Percentiles rank a stretch among this genome's conserved stretches.
phyloP scores from a whole-genome alignment of 805 yeast species.

The Suhomyces sp. region DNA sequence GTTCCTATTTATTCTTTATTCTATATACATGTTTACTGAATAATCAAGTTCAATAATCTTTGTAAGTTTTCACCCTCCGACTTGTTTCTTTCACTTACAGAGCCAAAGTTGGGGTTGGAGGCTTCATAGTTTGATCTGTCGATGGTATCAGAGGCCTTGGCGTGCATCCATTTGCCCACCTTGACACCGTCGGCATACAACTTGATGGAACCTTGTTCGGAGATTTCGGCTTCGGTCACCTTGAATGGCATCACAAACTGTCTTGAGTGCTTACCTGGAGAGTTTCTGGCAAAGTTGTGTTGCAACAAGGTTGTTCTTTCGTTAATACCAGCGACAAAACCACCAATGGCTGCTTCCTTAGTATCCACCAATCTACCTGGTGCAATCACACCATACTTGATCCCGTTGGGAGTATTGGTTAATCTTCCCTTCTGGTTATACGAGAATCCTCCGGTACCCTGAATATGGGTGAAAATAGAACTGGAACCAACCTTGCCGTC shows the following conservation, averaged over 20 bases:
- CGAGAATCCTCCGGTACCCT: slow-evolving; percentile 77
- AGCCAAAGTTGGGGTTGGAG: slow-evolving; percentile 30
- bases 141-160: slow-evolving; percentile 19
- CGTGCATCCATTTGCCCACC: slow-evolving; percentile 40
- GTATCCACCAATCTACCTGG: slow-evolving; percentile 66
- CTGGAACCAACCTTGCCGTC: slow-evolving; percentile 11
- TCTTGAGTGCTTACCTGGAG: slow-evolving; percentile 41
- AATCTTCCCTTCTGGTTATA: slow-evolving; percentile 69
- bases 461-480: slow-evolving; percentile 24
- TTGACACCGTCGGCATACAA: slow-evolving; percentile 40
- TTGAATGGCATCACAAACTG: slow-evolving; percentile 45
- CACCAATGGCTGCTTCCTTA: slow-evolving; percentile 59
- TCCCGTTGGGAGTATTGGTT: slow-evolving; percentile 68
- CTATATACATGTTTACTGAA: slow-evolving; percentile 8
- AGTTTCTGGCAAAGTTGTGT: slow-evolving; percentile 30
- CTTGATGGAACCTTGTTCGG: slow-evolving; percentile 37
- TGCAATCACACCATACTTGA: slow-evolving; percentile 49
- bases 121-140: slow-evolving; percentile 27
- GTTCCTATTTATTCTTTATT: neutral
- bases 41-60: slow-evolving; percentile 25
- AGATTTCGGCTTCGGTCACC: slow-evolving; percentile 35
- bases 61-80: slow-evolving; percentile 25
- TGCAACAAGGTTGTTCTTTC: slow-evolving; percentile 34
- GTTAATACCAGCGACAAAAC: slow-evolving; percentile 40
- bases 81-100: slow-evolving; percentile 34